Conservation (phyloP, 148 eudicot genomes). For the Rhododendron henanense region DNA sequence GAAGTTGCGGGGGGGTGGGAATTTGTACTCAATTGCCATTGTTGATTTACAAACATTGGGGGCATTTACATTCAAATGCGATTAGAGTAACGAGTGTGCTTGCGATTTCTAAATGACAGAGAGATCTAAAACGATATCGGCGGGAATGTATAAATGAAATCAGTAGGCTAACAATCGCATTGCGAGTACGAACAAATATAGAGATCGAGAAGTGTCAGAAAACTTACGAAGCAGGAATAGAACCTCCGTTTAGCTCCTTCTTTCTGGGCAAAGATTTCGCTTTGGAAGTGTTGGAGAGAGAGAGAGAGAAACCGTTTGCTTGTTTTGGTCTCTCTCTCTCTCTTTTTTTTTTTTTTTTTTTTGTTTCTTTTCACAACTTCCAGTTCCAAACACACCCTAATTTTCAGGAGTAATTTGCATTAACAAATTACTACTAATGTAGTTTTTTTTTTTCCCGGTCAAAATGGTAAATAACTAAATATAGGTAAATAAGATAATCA, state of each 20-base stretch:
- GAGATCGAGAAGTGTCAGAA: background rate
- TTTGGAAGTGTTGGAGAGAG: background rate
- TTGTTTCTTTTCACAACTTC: background rate
- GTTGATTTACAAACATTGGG: too few relatives aligned
- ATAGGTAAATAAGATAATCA: too few relatives aligned
- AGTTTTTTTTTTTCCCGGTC: too few relatives aligned
- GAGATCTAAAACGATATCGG: slow-evolving; percentile 1
- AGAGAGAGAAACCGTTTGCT: background rate
- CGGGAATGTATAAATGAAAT: background rate
- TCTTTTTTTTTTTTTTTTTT: too few relatives aligned
- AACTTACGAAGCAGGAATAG: slow-evolving; percentile 11
- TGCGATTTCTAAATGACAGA: background rate
- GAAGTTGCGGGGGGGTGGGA: too few relatives aligned
- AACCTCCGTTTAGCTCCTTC: background rate
- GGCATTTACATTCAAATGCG: background rate
- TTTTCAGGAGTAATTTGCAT: too few relatives aligned
- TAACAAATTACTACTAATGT: too few relatives aligned
- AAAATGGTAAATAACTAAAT: too few relatives aligned
- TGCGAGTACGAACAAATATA: background rate
- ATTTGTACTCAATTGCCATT: background rate
- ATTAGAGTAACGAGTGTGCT: background rate
- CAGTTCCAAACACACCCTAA: background rate
- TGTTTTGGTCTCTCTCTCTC: background rate
- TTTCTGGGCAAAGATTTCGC: background rate
- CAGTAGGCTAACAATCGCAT: background rate